These are phyloP conservation scores for Collybia sp. DNA, from an alignment of 768 basidiomycete genomes.

Conservation along the genomic window DNA sequence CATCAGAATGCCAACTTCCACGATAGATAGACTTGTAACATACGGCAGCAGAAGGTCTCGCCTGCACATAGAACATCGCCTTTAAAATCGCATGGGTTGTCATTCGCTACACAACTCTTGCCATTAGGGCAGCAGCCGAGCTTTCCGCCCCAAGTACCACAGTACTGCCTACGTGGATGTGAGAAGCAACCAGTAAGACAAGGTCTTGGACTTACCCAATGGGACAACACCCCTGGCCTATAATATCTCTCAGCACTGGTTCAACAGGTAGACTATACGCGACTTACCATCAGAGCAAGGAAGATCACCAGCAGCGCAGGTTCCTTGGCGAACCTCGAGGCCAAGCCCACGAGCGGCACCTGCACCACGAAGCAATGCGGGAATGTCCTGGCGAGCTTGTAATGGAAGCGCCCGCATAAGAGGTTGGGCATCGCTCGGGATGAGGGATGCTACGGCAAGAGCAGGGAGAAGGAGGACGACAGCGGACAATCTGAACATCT, in stretches of 20 bases:
- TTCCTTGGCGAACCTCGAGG: background rate
- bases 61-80: constrained; percentile 11
- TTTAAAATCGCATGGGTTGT: constrained; percentile 8
- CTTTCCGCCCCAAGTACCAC: constrained; percentile 15
- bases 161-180: constrained; percentile 7
- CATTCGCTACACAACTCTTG: constrained; percentile 11
- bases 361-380: too few relatives aligned
- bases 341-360: too few relatives aligned
- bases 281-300: constrained; percentile 8
- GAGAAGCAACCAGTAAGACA: too few relatives aligned
- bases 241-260: background rate
- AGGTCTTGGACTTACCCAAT: background rate
- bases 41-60: constrained; percentile 18
- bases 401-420: too few relatives aligned
- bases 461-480: too few relatives aligned
- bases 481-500: too few relatives aligned
- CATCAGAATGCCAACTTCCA: background rate
- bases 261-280: background rate
- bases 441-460: too few relatives aligned
- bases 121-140: constrained; percentile 16
- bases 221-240: constrained; percentile 13
- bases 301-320: constrained; percentile 6
- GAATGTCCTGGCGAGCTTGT: too few relatives aligned
- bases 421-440: too few relatives aligned
- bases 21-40: background rate